A percentile compares a stretch with the other conserved stretches of the same genome.
Evolutionary conservation across 1,284 basidiomycete genomes (phyloP).

Genomic region (Rhodotorula sp.): DNA sequence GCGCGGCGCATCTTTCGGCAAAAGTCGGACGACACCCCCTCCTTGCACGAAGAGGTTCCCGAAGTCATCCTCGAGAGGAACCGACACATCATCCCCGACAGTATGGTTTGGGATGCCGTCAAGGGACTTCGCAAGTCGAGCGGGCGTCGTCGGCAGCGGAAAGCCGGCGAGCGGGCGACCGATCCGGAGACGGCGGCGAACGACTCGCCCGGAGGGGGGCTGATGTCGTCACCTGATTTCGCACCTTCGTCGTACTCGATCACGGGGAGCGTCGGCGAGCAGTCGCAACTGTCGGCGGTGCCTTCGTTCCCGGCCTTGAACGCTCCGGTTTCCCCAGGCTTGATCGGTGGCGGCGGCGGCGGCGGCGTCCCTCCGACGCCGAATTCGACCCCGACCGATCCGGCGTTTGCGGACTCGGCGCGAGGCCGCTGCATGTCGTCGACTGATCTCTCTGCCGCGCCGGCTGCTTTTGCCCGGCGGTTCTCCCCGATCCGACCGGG

Average conservation of each 20-base stretch:
- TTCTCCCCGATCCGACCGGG: constrained; percentile 46
- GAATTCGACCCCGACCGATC: constrained; percentile 38
- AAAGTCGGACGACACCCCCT: constrained; percentile 10
- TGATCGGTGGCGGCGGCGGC: not conserved
- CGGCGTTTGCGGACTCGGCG: not conserved
- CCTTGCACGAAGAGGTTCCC: constrained; percentile 49
- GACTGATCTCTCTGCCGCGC: constrained; percentile 18
- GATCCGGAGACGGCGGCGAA: constrained; percentile 26
- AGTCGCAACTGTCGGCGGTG: constrained; percentile 18
- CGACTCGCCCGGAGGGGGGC: constrained; percentile 17
- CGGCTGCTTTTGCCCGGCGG: constrained; percentile 15
- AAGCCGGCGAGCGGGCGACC: constrained; percentile 19
- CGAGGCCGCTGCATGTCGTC: constrained; percentile 21
- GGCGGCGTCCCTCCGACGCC: constrained; percentile 27
- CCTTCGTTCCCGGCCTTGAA: constrained; percentile 20
- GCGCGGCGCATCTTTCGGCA: constrained; percentile 32
- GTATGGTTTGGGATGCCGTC: constrained; percentile 59
- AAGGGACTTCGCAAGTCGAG: constrained; percentile 35
- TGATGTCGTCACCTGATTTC: constrained; percentile 38
- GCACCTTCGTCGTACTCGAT: constrained; percentile 34
- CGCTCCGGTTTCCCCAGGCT: not conserved
- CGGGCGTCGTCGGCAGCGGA: constrained; percentile 1
- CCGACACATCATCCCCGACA: constrained; percentile 91
- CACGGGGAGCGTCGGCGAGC: constrained; percentile 24
- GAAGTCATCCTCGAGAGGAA: constrained; percentile 89